Conservation (phyloP, 495 filamentous ascomycete species). For the Immersiella caudata region DNA sequence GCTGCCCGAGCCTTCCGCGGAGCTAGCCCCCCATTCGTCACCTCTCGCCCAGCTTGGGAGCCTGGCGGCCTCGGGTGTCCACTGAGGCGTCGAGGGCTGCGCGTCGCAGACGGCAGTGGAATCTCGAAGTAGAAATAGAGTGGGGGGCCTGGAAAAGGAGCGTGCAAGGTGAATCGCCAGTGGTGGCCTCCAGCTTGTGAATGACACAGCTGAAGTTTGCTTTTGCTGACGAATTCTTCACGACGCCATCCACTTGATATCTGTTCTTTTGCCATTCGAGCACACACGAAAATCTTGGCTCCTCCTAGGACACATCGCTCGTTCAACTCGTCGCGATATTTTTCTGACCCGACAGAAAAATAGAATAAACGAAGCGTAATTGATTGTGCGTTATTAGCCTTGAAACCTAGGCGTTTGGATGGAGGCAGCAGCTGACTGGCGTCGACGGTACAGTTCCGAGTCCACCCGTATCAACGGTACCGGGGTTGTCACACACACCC, state of each 20-base stretch:
- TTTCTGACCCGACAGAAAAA: not conserved
- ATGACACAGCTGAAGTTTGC: constrained; percentile 14
- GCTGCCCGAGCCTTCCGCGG: constrained; percentile 35
- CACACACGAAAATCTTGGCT: not conserved
- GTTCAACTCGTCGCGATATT: not conserved
- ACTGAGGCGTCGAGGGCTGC: constrained; percentile 8
- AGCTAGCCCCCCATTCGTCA: constrained; percentile 30
- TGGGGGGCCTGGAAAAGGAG: constrained; percentile 5
- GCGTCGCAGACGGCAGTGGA: constrained; percentile 20
- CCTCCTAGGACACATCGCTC: not conserved
- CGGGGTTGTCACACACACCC: constrained; percentile 14
- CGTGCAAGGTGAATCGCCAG: not conserved
- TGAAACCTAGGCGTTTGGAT: not conserved
- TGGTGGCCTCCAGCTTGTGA: not conserved
- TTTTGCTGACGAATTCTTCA: constrained; percentile 12
- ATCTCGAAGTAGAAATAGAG: not conserved
- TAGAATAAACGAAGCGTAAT: not conserved
- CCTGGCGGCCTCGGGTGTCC: constrained; percentile 13
- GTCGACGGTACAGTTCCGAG: constrained; percentile 21
- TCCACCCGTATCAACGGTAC: constrained; percentile 26
- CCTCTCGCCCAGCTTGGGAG: not conserved
- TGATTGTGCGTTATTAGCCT: constrained; percentile 3
- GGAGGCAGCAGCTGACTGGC: not conserved
- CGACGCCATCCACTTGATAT: constrained; percentile 13
- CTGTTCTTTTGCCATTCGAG: constrained; percentile 21